Evolutionary conservation across 208 protist species (phyloP).

Genomic region (Leishmania amazonensis): DNA sequence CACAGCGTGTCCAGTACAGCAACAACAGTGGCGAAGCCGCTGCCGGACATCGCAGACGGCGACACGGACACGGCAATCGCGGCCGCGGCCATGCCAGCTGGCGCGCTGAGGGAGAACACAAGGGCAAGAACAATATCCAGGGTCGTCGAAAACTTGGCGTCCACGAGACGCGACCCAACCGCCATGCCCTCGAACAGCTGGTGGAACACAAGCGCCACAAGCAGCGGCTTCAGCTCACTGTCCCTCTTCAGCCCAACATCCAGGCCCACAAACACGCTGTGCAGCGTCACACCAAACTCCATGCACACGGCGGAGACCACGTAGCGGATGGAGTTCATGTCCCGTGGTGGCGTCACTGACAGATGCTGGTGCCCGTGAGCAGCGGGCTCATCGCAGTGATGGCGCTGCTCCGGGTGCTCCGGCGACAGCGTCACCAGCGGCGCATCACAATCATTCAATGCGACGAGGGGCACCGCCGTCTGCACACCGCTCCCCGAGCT

Average conservation of each 20-base stretch:
- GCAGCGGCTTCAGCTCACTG: conserved; percentile 44
- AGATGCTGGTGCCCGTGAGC: conserved; percentile 37
- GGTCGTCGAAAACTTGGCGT: conserved; percentile 42
- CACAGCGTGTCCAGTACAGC: conserved; percentile 61
- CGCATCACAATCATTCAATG: background rate
- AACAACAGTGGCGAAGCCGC: conserved; percentile 37
- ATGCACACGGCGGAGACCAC: conserved; percentile 60
- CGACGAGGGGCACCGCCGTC: background rate
- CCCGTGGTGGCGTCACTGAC: conserved; percentile 6
- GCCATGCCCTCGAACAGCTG: conserved; percentile 80
- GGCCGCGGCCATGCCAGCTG: conserved; percentile 37
- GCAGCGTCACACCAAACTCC: conserved; percentile 67
- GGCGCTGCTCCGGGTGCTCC: background rate
- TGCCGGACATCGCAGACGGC: conserved; percentile 36
- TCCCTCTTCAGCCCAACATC: conserved; percentile 55
- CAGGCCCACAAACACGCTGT: conserved; percentile 77
- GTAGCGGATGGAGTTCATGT: conserved; percentile 28
- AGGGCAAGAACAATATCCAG: conserved; percentile 46
- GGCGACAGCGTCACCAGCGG: background rate
- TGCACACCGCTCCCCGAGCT: background rate
- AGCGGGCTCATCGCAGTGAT: background rate
- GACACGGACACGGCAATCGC: conserved; percentile 35
- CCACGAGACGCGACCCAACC: conserved; percentile 62
- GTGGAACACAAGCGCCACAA: conserved; percentile 68
- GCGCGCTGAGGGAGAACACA: conserved; percentile 56